Evolutionary conservation across 805 yeast genomes (phyloP), one percentile per base, ranked within the genome.

Genomic region (Ogataea thermomethanolica): DNA sequence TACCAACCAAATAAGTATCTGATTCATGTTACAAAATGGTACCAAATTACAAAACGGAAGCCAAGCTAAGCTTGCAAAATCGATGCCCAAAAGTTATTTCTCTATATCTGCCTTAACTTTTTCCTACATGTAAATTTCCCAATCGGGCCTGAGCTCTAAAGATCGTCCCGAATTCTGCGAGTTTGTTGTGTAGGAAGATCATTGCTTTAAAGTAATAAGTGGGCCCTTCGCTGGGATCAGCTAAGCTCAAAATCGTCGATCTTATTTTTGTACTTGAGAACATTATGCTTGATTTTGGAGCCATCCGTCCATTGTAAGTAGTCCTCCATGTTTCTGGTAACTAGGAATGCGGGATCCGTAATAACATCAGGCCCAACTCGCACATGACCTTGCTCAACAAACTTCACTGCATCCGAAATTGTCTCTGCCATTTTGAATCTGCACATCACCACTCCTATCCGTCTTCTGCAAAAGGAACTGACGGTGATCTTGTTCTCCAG

Each of bases 281-380:
- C 78, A 51, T 87, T 88, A 56, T 84, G 76, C 72, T 85, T 90
- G 64, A 95, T 90, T 81, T 93, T 95, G 51, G 95, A 83, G 29
- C 81, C 76, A 56, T 93, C 97, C n/a, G 86, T 93, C 99, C 99
- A 93, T 3, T 99, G 93, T 53, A 93, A 73, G 62, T 88, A 93
- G 62, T 93, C 99, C 61, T 93, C 99, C 84, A 93, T 74, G 54
- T 79, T 87, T 59, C 96, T 76, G 2, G 97, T 91, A 5, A 93
- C 93, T 54, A 95, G 70, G 60, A 82, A 91, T 0, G 98, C 96
- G 3, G 98, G 95, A 62, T 93, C 99, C 1, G 96, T 90, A 31
- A 95, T 82, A 21, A 95, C 83, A 58, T 88, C 84, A 9, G 98
- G 98, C 0, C 99, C 99, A 6, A 93, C 95, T 52, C 99, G 76